Percentiles rank a stretch among this genome's conserved stretches.
Conservation (phyloP, 768 basidiomycete genomes). For the Mycena sanguinolenta region DNA sequence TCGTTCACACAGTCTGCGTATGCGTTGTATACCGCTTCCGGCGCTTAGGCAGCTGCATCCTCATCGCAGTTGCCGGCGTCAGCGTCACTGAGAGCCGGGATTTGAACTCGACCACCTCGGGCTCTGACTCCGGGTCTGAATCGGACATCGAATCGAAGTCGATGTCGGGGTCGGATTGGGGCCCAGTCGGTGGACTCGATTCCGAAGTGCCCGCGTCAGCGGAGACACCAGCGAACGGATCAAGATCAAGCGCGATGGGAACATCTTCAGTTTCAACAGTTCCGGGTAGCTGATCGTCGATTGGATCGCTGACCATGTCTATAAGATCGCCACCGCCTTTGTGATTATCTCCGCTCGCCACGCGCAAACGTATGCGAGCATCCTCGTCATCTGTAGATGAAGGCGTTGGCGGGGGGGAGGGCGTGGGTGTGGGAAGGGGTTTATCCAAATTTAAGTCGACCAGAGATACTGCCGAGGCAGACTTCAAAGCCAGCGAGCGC, state of each 20-base stretch:
- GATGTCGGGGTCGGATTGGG: no score
- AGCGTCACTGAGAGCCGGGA: neutral
- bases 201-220: neutral
- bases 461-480: neutral
- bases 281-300: neutral
- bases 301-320: no score
- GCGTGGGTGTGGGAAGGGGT: conserved; percentile 16
- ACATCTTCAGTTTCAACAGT: neutral
- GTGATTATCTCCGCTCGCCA: neutral
- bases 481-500: neutral
- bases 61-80: conserved; percentile 1
- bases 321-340: no score
- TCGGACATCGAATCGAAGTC: neutral
- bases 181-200: no score
- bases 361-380: neutral
- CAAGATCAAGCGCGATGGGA: neutral
- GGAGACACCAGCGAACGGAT: neutral
- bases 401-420: no score
- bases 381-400: neutral
- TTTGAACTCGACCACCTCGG: neutral
- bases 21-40: neutral
- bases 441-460: conserved; percentile 11
- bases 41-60: neutral
- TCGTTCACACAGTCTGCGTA: neutral
- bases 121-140: neutral